Evolutionary conservation across 176 grass and related monocot genomes (phyloP).

Genomic region (Cenchrus americanus): DNA sequence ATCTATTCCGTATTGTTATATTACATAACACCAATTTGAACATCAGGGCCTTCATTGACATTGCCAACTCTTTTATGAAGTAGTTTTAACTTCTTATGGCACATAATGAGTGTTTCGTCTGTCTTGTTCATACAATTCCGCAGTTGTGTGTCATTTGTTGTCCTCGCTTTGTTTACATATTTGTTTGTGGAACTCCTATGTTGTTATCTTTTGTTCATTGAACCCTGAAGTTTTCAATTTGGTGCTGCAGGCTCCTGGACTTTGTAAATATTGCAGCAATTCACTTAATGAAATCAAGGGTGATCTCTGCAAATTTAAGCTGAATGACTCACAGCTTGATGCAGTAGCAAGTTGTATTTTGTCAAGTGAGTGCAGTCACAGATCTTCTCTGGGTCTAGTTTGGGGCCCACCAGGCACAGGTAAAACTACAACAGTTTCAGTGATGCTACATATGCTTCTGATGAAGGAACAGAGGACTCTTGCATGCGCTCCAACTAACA

Average conservation of each 20-base stretch:
- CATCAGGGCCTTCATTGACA: constrained; percentile 10
- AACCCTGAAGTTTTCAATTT: constrained; percentile 26
- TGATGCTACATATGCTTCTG: constrained; percentile 64
- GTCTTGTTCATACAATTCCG: constrained; percentile 17
- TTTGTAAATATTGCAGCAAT: constrained; percentile 52
- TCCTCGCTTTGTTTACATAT: constrained; percentile 19
- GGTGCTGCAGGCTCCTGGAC: constrained; percentile 44
- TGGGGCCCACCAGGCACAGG: constrained; percentile 88
- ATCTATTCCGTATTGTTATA: not conserved
- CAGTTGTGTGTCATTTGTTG: constrained; percentile 13
- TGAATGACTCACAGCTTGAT: constrained; percentile 69
- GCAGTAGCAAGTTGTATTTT: constrained; percentile 64
- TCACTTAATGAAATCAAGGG: constrained; percentile 48
- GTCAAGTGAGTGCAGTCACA: constrained; percentile 49
- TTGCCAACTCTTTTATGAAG: constrained; percentile 3
- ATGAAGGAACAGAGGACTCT: constrained; percentile 65
- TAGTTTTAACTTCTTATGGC: constrained; percentile 9
- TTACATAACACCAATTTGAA: constrained; percentile 17
- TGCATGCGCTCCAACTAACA: constrained; percentile 83
- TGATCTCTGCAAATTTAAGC: constrained; percentile 44
- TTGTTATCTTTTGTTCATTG: constrained; percentile 28
- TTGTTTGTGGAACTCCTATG: constrained; percentile 34
- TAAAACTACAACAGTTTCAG: constrained; percentile 81
- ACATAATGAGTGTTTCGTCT: constrained; percentile 13
- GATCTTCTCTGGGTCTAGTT: constrained; percentile 62